Evolutionary conservation across 169 alveolate species (phyloP), one percentile per base, ranked within the genome.

Genomic region (Plasmodium coatneyi): DNA sequence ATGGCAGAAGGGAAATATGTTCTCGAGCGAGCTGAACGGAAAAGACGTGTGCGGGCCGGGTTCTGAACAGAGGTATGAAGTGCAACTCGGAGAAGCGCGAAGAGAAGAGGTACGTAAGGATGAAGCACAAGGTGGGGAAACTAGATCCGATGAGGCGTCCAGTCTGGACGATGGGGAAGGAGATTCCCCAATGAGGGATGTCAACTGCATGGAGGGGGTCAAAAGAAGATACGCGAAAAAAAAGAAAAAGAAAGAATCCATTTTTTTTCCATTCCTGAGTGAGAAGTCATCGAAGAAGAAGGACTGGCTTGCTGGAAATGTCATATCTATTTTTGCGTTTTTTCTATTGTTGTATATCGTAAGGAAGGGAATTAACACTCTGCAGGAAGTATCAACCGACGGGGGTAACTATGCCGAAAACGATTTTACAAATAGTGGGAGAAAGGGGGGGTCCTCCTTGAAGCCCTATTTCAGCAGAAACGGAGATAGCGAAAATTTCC

Each of bases 1-100:
- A 41, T 79, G 84, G 49, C 22, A 79, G 56, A 12, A 79, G 84
- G 84, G 54, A 79, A 79, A 79, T 32, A 79, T 79, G 84, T 25
- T 7, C 34, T 30, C 71, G 54, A 34, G 56, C 7, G 72, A 41
- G 32, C 16, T 32, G 28, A 79, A 46, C 0, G 71, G 32, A 43
- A 41, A 66, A 66, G 76, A n/a, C 19, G 76, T 0, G 76, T 6
- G 30, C 5, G 39, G 4, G 76, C 19, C 14, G 30, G 76, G 76
- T 19, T 28, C 5, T 66, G 76, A 66, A 22, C 34, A 66, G n/a
- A 28, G 36, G n/a, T 36, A 41, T 66, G 76, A 25, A 66, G 36
- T 49, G 76, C 12, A 66, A 66, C 36, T 25, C n/a, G 14, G 76
- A 22, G 36, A 66, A 66, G 3, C 14, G 36, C 36, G 1, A 22